A percentile compares a stretch with the other conserved stretches of the same genome.
phyloP scores from a whole-genome alignment of 2,329 filamentous ascomycete species.

The Didymella glomerata region DNA sequence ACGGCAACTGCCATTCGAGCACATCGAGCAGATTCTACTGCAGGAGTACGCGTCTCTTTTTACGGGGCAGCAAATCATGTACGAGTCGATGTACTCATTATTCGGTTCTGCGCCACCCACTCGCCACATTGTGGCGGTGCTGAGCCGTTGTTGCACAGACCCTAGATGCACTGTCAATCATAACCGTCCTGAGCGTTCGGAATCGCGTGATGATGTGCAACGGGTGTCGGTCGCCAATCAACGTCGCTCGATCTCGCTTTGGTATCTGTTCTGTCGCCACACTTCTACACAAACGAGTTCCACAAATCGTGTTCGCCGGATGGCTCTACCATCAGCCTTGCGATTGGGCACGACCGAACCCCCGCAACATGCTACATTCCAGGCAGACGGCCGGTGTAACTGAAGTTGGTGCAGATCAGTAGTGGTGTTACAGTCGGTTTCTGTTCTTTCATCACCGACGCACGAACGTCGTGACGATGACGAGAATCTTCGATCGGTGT shows the following conservation, averaged over 20 bases:
- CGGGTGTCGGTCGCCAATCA: conserved; percentile 30
- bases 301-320: conserved; percentile 31
- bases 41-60: conserved; percentile 35
- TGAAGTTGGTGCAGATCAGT: conserved; percentile 20
- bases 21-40: conserved; percentile 13
- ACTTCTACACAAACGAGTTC: conserved; percentile 36
- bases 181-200: conserved; percentile 27
- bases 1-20: conserved; percentile 8
- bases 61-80: conserved; percentile 14
- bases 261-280: conserved; percentile 38
- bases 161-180: conserved; percentile 27
- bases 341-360: conserved; percentile 24
- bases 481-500: conserved; percentile 28
- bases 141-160: conserved; percentile 22
- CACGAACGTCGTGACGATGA: conserved; percentile 31
- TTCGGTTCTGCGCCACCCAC: conserved; percentile 1
- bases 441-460: conserved; percentile 25
- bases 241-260: conserved; percentile 25
- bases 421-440: conserved; percentile 15
- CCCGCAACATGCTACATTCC: conserved; percentile 23
- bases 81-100: conserved; percentile 10
- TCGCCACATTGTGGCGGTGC: conserved; percentile 11
- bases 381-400: conserved; percentile 18
- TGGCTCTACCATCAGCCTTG: conserved; percentile 22
- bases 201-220: conserved; percentile 26